These are phyloP conservation scores for Roridomyces roridus DNA, from an alignment of 768 basidiomycete species.

Conservation along the genomic window DNA sequence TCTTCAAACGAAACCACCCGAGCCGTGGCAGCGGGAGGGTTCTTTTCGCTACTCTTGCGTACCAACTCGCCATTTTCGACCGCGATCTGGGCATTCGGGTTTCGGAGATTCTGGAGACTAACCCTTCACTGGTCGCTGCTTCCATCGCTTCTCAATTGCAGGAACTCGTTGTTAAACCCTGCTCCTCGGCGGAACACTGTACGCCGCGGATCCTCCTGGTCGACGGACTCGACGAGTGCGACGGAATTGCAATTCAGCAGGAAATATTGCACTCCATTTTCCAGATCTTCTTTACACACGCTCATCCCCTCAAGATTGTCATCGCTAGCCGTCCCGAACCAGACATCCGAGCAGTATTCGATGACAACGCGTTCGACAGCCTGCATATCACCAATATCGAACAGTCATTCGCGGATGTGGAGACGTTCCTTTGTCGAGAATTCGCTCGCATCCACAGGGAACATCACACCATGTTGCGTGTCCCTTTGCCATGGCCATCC, in stretches of 20 bases:
- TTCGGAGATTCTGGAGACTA: neutral
- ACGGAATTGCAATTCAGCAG: neutral
- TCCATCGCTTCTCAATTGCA: neutral
- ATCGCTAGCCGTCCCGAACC: slow-evolving; percentile 2
- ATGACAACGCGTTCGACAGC: neutral
- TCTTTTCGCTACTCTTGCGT: slow-evolving; percentile 1
- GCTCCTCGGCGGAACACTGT: neutral
- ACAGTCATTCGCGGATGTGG: too few relatives aligned
- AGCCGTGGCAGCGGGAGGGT: neutral
- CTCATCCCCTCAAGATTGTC: neutral
- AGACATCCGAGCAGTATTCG: neutral
- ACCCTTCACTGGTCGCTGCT: neutral
- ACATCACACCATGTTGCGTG: neutral
- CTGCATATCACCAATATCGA: neutral
- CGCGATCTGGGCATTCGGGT: neutral
- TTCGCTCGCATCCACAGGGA: too few relatives aligned
- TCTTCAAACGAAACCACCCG: neutral
- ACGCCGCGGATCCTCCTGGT: neutral
- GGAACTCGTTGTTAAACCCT: neutral
- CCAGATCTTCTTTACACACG: neutral
- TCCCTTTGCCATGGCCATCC: neutral
- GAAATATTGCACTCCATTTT: neutral
- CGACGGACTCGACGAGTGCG: too few relatives aligned
- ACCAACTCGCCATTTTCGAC: too few relatives aligned
- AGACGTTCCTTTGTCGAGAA: too few relatives aligned